phyloP scores from a whole-genome alignment of 2,329 filamentous ascomycete genomes.

The Penicillium sp. region DNA sequence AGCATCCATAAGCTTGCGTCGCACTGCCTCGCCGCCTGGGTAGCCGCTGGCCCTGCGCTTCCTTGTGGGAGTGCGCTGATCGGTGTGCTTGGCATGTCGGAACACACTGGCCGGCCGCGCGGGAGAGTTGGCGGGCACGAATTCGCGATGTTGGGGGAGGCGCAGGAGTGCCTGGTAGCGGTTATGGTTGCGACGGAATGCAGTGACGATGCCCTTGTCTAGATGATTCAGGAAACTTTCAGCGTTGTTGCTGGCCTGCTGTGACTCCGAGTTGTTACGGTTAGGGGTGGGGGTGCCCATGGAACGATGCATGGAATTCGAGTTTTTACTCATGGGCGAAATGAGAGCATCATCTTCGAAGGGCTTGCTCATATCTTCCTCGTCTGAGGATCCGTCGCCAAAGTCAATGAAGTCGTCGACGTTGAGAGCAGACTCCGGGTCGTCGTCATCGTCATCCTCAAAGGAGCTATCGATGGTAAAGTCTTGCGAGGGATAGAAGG shows the following conservation, averaged over 20 bases:
- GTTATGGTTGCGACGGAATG: conserved; percentile 62
- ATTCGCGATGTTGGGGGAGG: conserved; percentile 44
- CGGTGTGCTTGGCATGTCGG: conserved; percentile 37
- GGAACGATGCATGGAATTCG: conserved; percentile 32
- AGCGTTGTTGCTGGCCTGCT: conserved; percentile 30
- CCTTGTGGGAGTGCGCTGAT: conserved; percentile 39
- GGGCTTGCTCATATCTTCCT: conserved; percentile 46
- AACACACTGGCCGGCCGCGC: conserved; percentile 42
- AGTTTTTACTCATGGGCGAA: conserved; percentile 46
- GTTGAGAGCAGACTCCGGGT: conserved; percentile 56
- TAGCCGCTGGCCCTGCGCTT: conserved; percentile 38
- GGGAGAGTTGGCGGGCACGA: conserved; percentile 43
- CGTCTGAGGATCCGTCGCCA: conserved; percentile 54
- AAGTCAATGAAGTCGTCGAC: conserved; percentile 70
- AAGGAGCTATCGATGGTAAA: conserved; percentile 54
- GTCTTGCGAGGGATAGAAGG: conserved; percentile 64
- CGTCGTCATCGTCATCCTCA: conserved; percentile 60
- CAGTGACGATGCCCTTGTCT: conserved; percentile 66
- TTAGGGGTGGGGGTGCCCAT: conserved; percentile 35
- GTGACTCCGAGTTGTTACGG: conserved; percentile 26
- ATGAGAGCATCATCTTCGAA: conserved; percentile 43
- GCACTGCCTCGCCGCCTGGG: conserved; percentile 39
- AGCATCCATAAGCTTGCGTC: conserved; percentile 42
- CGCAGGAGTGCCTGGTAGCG: conserved; percentile 48
- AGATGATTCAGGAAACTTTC: conserved; percentile 61